phyloP scores from a whole-genome alignment of 805 yeast genomes.

The Groenewaldozyma salmanticensis region DNA sequence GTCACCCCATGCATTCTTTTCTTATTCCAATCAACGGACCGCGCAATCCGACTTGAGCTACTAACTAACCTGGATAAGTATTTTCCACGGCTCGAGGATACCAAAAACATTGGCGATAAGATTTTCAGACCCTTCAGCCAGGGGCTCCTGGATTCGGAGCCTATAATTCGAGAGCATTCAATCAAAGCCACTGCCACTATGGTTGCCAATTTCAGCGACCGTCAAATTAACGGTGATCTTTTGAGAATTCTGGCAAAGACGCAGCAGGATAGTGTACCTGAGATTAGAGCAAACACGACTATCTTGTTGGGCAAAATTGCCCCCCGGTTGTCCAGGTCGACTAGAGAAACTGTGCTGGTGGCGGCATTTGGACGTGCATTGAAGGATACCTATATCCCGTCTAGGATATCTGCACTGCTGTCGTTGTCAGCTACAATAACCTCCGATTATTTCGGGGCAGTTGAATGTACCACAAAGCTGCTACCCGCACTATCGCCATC shows the following conservation, averaged over 20 bases:
- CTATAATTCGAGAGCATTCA: slow-evolving; percentile 71
- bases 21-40: slow-evolving; percentile 57
- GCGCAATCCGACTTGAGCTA: slow-evolving; percentile 67
- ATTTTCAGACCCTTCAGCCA: slow-evolving; percentile 60
- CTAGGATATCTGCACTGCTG: slow-evolving; percentile 64
- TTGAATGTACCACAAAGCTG: slow-evolving; percentile 68
- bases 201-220: slow-evolving; percentile 55
- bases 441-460: slow-evolving; percentile 57
- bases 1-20: slow-evolving; percentile 57
- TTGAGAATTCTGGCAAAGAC: slow-evolving; percentile 71
- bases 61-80: slow-evolving; percentile 52
- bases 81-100: slow-evolving; percentile 37
- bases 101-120: slow-evolving; percentile 55
- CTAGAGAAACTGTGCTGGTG: slow-evolving; percentile 62
- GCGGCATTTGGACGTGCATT: slow-evolving; percentile 82
- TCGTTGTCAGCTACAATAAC: slow-evolving; percentile 50
- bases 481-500: slow-evolving; percentile 81
- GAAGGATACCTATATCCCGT: slow-evolving; percentile 66
- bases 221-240: slow-evolving; percentile 81
- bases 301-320: slow-evolving; percentile 61
- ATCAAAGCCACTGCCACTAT: slow-evolving; percentile 52
- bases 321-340: slow-evolving; percentile 41
- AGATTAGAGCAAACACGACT: slow-evolving; percentile 69
- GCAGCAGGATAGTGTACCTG: slow-evolving; percentile 67
- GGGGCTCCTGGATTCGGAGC: slow-evolving; percentile 81